Base-by-base conservation (phyloP, 2,329 filamentous ascomycete species). In the Xylariaceae sp. region DNA sequence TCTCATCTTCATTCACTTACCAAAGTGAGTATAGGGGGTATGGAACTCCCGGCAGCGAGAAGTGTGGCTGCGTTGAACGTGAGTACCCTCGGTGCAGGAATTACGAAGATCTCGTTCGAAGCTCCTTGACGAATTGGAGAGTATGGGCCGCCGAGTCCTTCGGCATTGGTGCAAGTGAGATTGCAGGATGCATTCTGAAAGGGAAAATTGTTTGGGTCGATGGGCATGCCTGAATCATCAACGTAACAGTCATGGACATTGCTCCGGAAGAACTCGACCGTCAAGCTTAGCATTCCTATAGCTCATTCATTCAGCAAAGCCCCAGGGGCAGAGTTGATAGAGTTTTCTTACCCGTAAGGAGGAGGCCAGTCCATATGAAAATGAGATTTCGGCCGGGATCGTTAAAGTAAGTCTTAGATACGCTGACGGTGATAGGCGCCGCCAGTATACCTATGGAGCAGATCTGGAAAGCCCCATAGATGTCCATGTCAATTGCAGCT, bases 401-500 rank as follows among this genome's bases (percentile, higher is more conserved):
- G 46, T 83, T 76, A 64, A 87, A 88, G 64, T 88, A 88, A 0
- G 85, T 88, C 13, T 71, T 71, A 1, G 85, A 88, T 36, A 85
- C 67, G 56, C 79, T 77, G 18, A 85, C 83, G 0, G 84, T 86
- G 0, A 84, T 76, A 0, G 85, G 86, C 3, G 82, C 85, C 1
- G 83, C 82, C 3, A 89, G 61, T 13, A 88, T 84, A 10, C 83
- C 85, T 30, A 89, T 84, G 0, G 85, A 77, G 53, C 85, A 88
- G 0, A 88, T 67, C 59, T 89, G 86, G 57, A 88, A 87, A 7
- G 84, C 84, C 1, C 86, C 86, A 51, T 81, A 89, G 3, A 88
- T 74, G 60, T 89, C 86, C 79, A 89, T 82, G 62, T 88, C 85
- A 11, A 87, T 78, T 11, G 82, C 85, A 45, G 73, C 84, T 86